These are phyloP conservation scores for Monosporascus sp. DNA, from an alignment of 2,329 filamentous ascomycete genomes.

Conservation along the genomic window DNA sequence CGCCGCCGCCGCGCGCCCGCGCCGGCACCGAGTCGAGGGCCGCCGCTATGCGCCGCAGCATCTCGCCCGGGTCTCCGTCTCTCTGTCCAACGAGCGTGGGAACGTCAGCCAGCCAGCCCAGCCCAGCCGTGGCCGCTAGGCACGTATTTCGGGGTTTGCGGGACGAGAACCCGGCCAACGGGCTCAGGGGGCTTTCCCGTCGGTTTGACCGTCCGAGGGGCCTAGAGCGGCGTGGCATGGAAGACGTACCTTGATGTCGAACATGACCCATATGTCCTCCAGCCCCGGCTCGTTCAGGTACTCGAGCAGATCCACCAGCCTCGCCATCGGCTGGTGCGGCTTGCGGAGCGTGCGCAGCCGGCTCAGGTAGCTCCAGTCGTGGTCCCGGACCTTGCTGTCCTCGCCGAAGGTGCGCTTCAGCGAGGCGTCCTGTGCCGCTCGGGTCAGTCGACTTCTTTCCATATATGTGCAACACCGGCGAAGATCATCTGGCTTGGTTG, in stretches of 20 bases:
- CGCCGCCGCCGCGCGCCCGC: constrained; percentile 25
- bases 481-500: too few species aligned
- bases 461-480: too few species aligned
- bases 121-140: too few species aligned
- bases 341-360: constrained; percentile 60
- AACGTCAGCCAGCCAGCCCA: too few species aligned
- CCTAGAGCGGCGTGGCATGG: background rate
- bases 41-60: constrained; percentile 65
- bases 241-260: constrained; percentile 75
- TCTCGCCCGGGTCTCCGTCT: constrained; percentile 62
- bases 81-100: constrained; percentile 36
- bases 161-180: too few species aligned
- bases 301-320: constrained; percentile 67
- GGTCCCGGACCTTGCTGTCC: constrained; percentile 67
- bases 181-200: too few species aligned
- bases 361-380: constrained; percentile 68
- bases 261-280: constrained; percentile 70
- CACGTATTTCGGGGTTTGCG: too few species aligned
- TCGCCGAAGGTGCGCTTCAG: constrained; percentile 78
- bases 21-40: constrained; percentile 51
- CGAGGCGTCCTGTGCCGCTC: constrained; percentile 65
- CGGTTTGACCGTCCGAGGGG: too few species aligned
- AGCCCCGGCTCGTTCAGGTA: constrained; percentile 61
- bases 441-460: too few species aligned
- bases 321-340: constrained; percentile 68